Evolutionary conservation across 306 rosid genomes (phyloP), one percentile per base, ranked within the genome.

Genomic region (Lathyrus aphaca): DNA sequence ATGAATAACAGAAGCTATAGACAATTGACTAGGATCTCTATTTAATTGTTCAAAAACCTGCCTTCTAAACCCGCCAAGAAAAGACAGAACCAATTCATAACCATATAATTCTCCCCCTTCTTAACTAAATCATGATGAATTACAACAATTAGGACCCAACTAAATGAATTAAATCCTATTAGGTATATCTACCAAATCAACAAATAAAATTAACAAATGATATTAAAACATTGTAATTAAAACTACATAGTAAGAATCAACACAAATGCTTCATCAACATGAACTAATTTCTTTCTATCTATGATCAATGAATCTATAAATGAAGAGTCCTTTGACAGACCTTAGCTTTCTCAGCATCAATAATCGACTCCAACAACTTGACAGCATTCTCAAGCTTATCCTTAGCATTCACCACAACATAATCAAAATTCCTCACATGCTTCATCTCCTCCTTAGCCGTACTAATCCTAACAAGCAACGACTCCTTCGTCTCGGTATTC

Each of bases 331-430:
- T 78, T 64, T 81, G 97, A 72, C 75, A 58, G 51, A 94, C 97
- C 95, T 79, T 94, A 8, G 99, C 99, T 80, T 91, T 91, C 91
- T 94, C 99, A 0, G 97, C 95, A 43, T 84, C 86, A 66, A 94
- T 83, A 70, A 89, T 91, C 8, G 95, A 83, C 45, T 87, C 89
- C 68, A 94, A 75, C 62, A 86, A 51, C 79, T 80, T 55, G 13
- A 89, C 99, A 0, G 99, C 96, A 73, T 19, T 75, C 3, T 94
- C 99, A 71, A 94, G 76, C 84, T 85, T 82, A 82, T 94, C 97
- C 21, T 94, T 83, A 0, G 82, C 86, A 83, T 94, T 94, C 40
- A 91, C 97, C 42, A 94, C 97, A 37, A 86, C 97, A 51, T 94
- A 94, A 67, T 94, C 99, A 57, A 91, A 94, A 30, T 62, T 79